These are phyloP conservation scores for Noccaea caerulescens DNA, from an alignment of 345 rosid genomes.

Conservation along the genomic window DNA sequence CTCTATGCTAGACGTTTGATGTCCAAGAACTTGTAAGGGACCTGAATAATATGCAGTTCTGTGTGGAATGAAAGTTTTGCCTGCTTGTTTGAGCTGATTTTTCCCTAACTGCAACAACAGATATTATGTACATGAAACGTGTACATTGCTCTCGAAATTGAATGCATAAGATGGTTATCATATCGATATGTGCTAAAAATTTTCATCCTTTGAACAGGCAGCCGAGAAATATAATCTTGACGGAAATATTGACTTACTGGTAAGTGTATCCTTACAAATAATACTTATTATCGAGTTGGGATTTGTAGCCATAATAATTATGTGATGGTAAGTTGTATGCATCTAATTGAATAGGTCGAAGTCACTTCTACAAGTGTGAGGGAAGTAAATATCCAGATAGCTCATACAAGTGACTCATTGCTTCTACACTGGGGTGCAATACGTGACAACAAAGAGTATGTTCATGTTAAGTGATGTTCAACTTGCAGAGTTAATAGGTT, in stretches of 20 bases:
- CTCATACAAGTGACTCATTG: conserved; percentile 64
- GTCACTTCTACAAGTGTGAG: conserved; percentile 53
- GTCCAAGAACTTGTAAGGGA: conserved; percentile 2
- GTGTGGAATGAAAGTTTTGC: conserved; percentile 2
- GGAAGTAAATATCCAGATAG: conserved; percentile 63
- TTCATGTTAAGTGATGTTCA: conserved; percentile 33
- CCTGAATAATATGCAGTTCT: conserved; percentile 14
- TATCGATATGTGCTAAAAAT: conserved; percentile 38
- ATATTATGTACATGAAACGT: conserved; percentile 5
- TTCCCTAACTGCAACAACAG: background rate
- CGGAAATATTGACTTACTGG: conserved; percentile 86
- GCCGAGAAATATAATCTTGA: conserved; percentile 75
- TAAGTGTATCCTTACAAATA: conserved; percentile 33
- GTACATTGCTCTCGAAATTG: background rate
- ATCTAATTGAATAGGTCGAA: conserved; percentile 62
- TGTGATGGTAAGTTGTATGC: conserved; percentile 26
- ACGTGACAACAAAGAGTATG: conserved; percentile 72
- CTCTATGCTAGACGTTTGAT: background rate
- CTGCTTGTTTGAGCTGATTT: conserved; percentile 14
- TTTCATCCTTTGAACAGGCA: conserved; percentile 57
- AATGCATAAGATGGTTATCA: conserved; percentile 29
- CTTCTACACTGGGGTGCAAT: conserved; percentile 92
- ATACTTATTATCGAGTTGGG: conserved; percentile 21
- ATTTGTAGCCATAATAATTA: conserved; percentile 16
- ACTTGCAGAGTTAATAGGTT: background rate